phyloP scores from a whole-genome alignment of 495 filamentous ascomycete genomes.

The Halenospora varia region DNA sequence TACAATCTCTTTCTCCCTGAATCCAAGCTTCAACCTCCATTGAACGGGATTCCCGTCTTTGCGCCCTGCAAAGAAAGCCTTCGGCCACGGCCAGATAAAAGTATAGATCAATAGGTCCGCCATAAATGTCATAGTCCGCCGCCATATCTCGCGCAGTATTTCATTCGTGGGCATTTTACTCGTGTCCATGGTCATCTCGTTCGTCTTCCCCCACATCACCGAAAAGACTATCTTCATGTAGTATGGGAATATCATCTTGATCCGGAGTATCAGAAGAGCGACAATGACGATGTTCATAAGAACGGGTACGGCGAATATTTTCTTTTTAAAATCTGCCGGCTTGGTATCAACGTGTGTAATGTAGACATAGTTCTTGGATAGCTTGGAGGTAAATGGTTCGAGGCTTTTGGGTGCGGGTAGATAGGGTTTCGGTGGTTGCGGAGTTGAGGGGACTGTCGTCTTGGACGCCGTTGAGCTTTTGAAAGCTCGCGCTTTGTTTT shows the following conservation, averaged over 20 bases:
- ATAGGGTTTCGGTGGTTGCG: conserved; percentile 56
- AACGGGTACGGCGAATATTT: conserved; percentile 70
- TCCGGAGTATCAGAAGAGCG: conserved; percentile 54
- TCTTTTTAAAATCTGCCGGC: conserved; percentile 59
- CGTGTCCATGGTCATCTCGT: conserved; percentile 54
- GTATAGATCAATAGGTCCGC: conserved; percentile 67
- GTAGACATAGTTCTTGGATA: conserved; percentile 65
- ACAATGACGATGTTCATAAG: conserved; percentile 62
- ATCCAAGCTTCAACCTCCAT: conserved; percentile 71
- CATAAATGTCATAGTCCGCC: conserved; percentile 55
- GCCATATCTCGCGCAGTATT: conserved; percentile 42
- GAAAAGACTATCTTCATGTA: conserved; percentile 61
- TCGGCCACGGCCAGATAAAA: conserved; percentile 72
- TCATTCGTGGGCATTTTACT: conserved; percentile 43
- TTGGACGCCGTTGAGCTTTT: background rate
- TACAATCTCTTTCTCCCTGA: conserved; percentile 67
- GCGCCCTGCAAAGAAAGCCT: conserved; percentile 58
- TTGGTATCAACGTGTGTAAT: conserved; percentile 72
- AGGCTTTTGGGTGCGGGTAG: conserved; percentile 50
- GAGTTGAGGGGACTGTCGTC: background rate
- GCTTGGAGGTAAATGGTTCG: conserved; percentile 54
- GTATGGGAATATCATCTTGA: conserved; percentile 55
- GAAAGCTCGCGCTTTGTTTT: conserved; percentile 7
- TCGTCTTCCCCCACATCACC: conserved; percentile 51
- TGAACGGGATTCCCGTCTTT: conserved; percentile 47